phyloP scores from a whole-genome alignment of 768 basidiomycete genomes.

The Trametes coccinea region DNA sequence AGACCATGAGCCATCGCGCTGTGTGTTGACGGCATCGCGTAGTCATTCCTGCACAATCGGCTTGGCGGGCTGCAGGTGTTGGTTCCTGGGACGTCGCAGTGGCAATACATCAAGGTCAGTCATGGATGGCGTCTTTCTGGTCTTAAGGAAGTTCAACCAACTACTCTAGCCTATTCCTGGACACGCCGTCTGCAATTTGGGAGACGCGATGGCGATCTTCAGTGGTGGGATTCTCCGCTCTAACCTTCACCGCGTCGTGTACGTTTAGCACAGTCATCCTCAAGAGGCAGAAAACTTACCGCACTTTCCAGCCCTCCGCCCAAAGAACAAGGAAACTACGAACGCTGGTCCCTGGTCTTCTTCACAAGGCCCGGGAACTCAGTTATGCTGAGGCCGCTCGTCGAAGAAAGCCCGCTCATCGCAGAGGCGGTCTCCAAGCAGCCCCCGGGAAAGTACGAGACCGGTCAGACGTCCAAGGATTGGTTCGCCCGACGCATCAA shows the following conservation, averaged over 20 bases:
- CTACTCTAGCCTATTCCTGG: slow-evolving; percentile 33
- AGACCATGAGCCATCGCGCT: not conserved
- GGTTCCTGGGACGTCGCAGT: slow-evolving; percentile 56
- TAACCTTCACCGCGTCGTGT: slow-evolving; percentile 64
- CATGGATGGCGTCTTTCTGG: slow-evolving; percentile 22
- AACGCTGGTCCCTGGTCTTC: slow-evolving; percentile 72
- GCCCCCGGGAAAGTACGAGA: slow-evolving; percentile 34
- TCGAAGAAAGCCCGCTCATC: slow-evolving; percentile 50
- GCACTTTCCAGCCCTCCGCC: slow-evolving; percentile 47
- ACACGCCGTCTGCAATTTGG: slow-evolving; percentile 38
- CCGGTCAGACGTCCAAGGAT: slow-evolving; percentile 37
- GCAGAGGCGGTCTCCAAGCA: slow-evolving; percentile 42
- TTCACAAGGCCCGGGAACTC: slow-evolving; percentile 64
- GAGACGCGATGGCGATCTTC: slow-evolving; percentile 61
- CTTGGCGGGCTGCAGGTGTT: slow-evolving; percentile 73
- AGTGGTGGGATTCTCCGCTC: slow-evolving; percentile 69
- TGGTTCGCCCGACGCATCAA: slow-evolving; percentile 44
- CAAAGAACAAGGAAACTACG: slow-evolving; percentile 49
- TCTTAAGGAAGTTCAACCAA: not conserved
- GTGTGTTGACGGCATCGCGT: not conserved
- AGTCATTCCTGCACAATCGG: slow-evolving; percentile 71
- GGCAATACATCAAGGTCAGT: slow-evolving; percentile 66
- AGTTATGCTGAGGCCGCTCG: slow-evolving; percentile 50
- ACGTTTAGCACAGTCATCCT: slow-evolving; percentile 21
- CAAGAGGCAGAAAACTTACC: not conserved